Evolutionary conservation across 148 eudicot genomes (phyloP).

Genomic region (Vaccinium macrocarpon): DNA sequence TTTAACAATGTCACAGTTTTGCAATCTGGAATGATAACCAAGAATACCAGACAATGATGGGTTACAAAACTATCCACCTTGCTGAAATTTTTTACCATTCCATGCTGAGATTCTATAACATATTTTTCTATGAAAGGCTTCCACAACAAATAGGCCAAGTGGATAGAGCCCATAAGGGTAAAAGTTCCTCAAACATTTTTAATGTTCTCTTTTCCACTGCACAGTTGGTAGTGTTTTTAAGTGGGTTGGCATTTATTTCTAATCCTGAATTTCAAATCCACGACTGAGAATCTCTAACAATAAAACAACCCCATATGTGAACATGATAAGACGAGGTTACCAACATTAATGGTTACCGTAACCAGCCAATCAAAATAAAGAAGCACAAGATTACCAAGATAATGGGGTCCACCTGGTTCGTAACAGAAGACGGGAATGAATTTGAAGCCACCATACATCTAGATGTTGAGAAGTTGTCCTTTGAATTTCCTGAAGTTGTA

Average conservation of each 20-base stretch:
- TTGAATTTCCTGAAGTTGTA: conserved; percentile 34
- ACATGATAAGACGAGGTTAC: conserved; percentile 27
- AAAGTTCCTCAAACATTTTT: background rate
- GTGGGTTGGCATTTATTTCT: background rate
- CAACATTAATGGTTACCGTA: conserved; percentile 12
- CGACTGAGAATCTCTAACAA: background rate
- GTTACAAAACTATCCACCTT: background rate
- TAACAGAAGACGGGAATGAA: conserved; percentile 25
- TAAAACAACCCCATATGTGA: background rate
- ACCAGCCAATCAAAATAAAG: background rate
- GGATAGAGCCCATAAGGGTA: background rate
- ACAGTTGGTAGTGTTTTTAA: background rate
- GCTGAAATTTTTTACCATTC: background rate
- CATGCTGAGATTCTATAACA: background rate
- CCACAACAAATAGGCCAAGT: background rate
- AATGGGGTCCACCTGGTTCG: conserved; percentile 34
- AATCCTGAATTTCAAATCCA: conserved; percentile 3
- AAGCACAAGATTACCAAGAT: conserved; percentile 35
- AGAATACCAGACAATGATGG: background rate
- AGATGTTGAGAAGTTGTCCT: conserved; percentile 43
- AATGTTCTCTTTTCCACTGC: background rate
- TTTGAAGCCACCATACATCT: conserved; percentile 3
- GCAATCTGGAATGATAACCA: background rate
- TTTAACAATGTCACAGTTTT: background rate
- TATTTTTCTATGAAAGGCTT: conserved; percentile 5